These are phyloP conservation scores for Kwoniella bestiolae DNA, from an alignment of 768 basidiomycete genomes.

Conservation along the genomic window DNA sequence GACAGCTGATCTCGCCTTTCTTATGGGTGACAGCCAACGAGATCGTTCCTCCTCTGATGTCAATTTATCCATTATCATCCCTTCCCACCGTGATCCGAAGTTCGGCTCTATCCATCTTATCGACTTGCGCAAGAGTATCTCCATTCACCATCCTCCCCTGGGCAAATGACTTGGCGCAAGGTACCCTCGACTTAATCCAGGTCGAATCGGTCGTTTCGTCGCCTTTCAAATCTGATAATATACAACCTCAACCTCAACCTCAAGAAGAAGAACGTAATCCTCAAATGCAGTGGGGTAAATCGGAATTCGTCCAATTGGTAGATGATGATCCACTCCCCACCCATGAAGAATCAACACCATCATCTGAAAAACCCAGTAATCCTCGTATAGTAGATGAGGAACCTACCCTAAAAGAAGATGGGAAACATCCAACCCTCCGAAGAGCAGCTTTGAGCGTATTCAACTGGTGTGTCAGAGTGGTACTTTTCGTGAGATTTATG, in stretches of 20 bases:
- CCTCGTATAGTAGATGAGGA: conserved; percentile 30
- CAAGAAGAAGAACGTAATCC: conserved; percentile 51
- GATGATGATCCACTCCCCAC: conserved; percentile 44
- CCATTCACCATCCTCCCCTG: conserved; percentile 69
- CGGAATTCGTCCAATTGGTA: conserved; percentile 12
- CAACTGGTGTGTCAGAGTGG: conserved; percentile 67
- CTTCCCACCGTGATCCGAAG: conserved; percentile 75
- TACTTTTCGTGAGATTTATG: conserved; percentile 53
- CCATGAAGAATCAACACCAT: conserved; percentile 9
- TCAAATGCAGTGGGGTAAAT: conserved; percentile 61
- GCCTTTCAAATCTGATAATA: too few species aligned
- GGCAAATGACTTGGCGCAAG: conserved; percentile 65
- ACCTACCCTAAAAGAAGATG: conserved; percentile 31
- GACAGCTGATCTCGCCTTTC: too few species aligned
- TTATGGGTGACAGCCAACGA: conserved; percentile 68
- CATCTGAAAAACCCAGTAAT: not conserved
- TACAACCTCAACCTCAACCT: conserved; percentile 4
- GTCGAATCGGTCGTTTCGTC: conserved; percentile 53
- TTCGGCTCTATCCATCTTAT: conserved; percentile 72
- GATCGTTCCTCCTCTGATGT: conserved; percentile 73
- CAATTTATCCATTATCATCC: conserved; percentile 65
- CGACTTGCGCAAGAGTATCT: conserved; percentile 71
- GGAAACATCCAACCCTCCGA: conserved; percentile 77
- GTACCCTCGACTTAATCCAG: conserved; percentile 74
- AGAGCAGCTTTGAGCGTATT: conserved; percentile 87